Conservation (phyloP, 2,329 filamentous ascomycete species). For the Cadophora malorum region DNA sequence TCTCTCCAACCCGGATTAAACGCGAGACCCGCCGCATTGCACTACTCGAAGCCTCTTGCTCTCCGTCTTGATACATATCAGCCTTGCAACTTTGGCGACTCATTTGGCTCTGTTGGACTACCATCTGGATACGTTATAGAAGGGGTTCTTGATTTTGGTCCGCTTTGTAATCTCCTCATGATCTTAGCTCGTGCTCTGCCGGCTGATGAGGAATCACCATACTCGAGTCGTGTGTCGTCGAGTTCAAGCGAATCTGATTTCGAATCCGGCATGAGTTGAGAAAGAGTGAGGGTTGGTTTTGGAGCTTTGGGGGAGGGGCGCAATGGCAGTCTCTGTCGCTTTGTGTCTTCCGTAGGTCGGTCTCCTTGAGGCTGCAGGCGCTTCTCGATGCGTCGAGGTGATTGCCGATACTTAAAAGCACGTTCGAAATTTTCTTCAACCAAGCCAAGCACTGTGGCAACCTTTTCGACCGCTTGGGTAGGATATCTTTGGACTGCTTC, state of each 20-base stretch:
- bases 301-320: not conserved
- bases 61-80: not conserved
- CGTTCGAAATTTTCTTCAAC: conserved; percentile 10
- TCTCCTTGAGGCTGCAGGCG: not conserved
- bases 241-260: not conserved
- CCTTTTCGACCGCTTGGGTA: not conserved
- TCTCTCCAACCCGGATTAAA: too few species aligned
- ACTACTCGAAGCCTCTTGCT: too few species aligned
- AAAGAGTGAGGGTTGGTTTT: not conserved
- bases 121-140: not conserved
- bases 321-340: not conserved
- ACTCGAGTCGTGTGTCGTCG: not conserved
- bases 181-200: not conserved
- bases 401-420: not conserved
- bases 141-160: not conserved
- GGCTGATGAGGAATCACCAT: not conserved
- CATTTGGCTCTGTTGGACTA: not conserved
- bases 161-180: not conserved
- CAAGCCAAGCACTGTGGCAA: not conserved
- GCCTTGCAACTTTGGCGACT: not conserved
- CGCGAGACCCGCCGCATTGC: too few species aligned
- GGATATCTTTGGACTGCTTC: conserved; percentile 5
- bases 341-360: not conserved
- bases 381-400: not conserved
- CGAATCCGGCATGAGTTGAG: not conserved